Conservation (phyloP, 495 filamentous ascomycete genomes). For the Annulohypoxylon bovei region DNA sequence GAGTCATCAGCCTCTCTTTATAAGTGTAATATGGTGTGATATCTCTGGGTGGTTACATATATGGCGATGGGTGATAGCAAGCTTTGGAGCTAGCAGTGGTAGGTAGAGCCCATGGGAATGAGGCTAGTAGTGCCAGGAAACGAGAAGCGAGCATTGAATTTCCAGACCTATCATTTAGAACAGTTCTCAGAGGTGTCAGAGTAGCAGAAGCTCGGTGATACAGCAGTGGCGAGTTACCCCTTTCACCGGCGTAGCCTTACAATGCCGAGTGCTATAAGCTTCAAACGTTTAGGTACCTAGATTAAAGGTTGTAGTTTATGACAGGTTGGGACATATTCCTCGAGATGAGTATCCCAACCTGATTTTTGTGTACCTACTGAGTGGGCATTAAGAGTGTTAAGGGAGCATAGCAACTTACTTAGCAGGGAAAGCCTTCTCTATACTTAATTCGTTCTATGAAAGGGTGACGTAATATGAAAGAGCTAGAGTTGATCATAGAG, state of each 20-base stretch:
- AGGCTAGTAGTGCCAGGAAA: neutral
- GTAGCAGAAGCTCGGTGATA: neutral
- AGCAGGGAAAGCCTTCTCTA: too few relatives aligned
- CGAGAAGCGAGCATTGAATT: neutral
- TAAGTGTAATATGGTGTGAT: neutral
- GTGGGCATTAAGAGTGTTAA: neutral
- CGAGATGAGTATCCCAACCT: neutral
- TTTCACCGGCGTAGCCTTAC: conserved; percentile 7
- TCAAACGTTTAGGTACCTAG: neutral
- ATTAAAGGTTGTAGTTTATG: neutral
- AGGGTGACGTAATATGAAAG: neutral
- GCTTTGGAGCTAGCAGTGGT: neutral
- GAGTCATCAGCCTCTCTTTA: neutral
- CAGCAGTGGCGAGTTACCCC: neutral
- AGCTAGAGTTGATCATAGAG: neutral
- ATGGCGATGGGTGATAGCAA: neutral
- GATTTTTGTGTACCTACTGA: neutral
- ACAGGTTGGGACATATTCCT: conserved; percentile 4
- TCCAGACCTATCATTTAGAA: neutral
- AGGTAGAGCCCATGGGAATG: neutral
- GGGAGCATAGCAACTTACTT: too few relatives aligned
- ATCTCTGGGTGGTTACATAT: neutral
- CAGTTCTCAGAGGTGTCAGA: neutral
- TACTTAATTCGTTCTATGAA: too few relatives aligned
- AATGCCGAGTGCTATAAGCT: neutral